Conservation (phyloP, 345 rosid species). For the Brassica napus region DNA sequence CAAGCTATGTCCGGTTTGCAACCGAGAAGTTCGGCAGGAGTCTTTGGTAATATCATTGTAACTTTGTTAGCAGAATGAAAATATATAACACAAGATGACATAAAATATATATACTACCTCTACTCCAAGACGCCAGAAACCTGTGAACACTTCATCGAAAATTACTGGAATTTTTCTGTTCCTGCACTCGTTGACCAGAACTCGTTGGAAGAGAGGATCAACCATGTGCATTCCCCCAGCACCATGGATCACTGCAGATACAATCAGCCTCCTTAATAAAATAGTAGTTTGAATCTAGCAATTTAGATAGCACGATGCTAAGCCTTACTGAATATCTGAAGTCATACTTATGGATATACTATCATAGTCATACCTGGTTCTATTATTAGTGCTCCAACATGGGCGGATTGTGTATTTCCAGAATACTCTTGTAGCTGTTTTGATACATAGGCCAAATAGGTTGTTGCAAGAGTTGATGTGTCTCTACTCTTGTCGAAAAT, state of each 20-base stretch:
- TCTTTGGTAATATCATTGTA: conserved; percentile 44
- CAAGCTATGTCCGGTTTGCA: conserved; percentile 93
- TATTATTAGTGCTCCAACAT: conserved; percentile 80
- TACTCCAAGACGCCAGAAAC: conserved; percentile 93
- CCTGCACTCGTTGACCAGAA: conserved; percentile 77
- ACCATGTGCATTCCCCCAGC: conserved; percentile 56
- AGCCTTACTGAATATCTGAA: neutral
- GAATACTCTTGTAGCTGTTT: conserved; percentile 47
- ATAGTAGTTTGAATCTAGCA: too few species aligned
- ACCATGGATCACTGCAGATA: conserved; percentile 58
- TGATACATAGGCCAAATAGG: conserved; percentile 64
- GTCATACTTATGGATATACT: neutral
- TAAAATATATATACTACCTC: conserved; percentile 55
- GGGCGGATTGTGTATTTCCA: conserved; percentile 35
- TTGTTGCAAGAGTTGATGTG: conserved; percentile 56
- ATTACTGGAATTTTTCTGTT: conserved; percentile 74
- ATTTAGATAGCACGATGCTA: neutral
- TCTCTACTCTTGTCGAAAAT: conserved; percentile 69
- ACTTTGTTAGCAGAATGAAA: conserved; percentile 25
- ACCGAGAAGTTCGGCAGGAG: conserved; percentile 76
- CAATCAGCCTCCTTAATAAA: neutral
- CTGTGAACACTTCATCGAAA: conserved; percentile 95
- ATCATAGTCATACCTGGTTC: conserved; percentile 74
- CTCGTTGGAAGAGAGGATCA: conserved; percentile 92
- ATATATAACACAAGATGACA: neutral